These are phyloP conservation scores for Lithocarpus polystachyus DNA, from an alignment of 306 rosid species.

Conservation along the genomic window DNA sequence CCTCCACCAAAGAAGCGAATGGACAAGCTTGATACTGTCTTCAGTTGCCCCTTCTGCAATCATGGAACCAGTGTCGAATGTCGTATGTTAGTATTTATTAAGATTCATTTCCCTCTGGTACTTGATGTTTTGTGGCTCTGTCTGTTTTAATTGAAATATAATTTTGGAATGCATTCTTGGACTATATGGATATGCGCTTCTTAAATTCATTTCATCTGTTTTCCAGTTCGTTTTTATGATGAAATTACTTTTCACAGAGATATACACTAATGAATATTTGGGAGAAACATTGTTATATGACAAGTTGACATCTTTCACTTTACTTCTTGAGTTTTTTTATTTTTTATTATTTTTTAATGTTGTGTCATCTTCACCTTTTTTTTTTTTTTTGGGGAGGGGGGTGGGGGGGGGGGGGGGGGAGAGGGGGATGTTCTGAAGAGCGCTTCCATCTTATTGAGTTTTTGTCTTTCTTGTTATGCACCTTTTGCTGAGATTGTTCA, in stretches of 20 bases:
- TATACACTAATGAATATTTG: no score
- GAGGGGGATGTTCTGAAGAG: background rate
- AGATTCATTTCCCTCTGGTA: background rate
- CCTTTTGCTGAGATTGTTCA: background rate
- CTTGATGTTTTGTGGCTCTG: background rate
- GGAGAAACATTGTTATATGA: background rate
- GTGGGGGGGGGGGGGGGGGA: no score
- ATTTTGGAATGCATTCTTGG: background rate
- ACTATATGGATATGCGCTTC: no score
- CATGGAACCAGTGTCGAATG: conserved; percentile 68
- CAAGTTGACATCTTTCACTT: background rate
- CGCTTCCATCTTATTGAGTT: background rate
- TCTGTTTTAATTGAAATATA: background rate
- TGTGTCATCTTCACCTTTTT: background rate
- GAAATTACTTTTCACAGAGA: no score
- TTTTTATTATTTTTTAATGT: background rate
- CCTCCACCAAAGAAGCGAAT: conserved; percentile 59
- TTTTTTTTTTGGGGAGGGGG: background rate
- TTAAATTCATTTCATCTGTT: no score
- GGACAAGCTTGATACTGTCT: conserved; percentile 64
- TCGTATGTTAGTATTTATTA: conserved; percentile 30
- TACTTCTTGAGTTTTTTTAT: background rate
- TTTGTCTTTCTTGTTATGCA: background rate
- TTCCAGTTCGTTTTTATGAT: no score
- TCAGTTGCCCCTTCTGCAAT: conserved; percentile 66